Evolutionary conservation across 2,329 filamentous ascomycete genomes (phyloP), one percentile per base, ranked within the genome.

Genomic region (Uncinocarpus reesii): DNA sequence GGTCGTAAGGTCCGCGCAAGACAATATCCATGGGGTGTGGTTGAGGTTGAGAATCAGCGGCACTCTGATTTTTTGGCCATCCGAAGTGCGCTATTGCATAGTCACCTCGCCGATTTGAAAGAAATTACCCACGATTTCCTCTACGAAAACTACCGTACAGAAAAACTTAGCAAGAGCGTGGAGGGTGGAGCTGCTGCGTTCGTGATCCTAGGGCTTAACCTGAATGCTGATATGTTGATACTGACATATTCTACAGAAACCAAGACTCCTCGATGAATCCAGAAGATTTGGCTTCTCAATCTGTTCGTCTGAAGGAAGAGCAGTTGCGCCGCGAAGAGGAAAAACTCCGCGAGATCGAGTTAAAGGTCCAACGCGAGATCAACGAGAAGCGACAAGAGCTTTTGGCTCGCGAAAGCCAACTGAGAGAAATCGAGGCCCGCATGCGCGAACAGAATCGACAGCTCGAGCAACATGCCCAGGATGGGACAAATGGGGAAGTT

Each of bases 121-220:
- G 92, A 98, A 71, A 98, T 98, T 65, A 98, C 92, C 45, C 92
- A 98, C 71, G 92, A 98, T 71, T 98, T 98, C 83, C 76, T 98
- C 56, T 98, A 98, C 74, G 92, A 98, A 70, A 98, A 98, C 75
- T 98, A 98, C 79, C 88, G 92, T 87, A 98, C 92, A 64, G 92
- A 98, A 85, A 96, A 96, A 77, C 85, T 98, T 62, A 94, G 86
- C 76, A 98, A 96, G 86, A 95, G 88, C 67, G 92, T 98, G 60
- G 89, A 95, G 65, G 86, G 86, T 68, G 85, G 86, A 71, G 78
- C 81, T 71, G 79, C 81, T 79, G 80, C 81, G 88, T 95, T 85
- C 60, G 88, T 87, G 52, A 49, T 44, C 36, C 38, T 29, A 6
- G 20, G 34, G 11, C 18, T 11, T 8, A 16, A 42, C 15, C 15